These are phyloP conservation scores for Lachancea lanzarotensis DNA, from an alignment of 805 yeast species.

Conservation along the genomic window DNA sequence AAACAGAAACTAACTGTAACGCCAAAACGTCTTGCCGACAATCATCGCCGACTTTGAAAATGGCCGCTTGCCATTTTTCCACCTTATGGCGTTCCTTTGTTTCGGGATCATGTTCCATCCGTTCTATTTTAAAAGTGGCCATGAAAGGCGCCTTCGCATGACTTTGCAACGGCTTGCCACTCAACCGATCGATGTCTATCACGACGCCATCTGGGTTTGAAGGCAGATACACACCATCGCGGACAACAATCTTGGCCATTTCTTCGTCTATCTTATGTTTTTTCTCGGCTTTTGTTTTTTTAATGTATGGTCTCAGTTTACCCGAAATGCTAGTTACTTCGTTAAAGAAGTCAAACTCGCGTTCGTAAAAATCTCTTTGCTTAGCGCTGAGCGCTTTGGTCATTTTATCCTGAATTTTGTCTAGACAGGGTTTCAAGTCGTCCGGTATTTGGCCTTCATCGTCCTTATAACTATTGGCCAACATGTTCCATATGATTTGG, in stretches of 20 bases:
- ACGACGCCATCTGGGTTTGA: constrained; percentile 96
- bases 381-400: constrained; percentile 49
- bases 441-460: constrained; percentile 82
- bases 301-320: constrained; percentile 87
- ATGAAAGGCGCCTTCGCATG: constrained; percentile 98
- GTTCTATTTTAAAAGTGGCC: constrained; percentile 87
- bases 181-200: constrained; percentile 80
- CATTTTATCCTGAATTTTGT: constrained; percentile 62
- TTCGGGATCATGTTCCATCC: constrained; percentile 40
- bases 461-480: constrained; percentile 86
- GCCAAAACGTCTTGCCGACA: constrained; percentile 97
- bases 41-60: constrained; percentile 98
- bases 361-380: constrained; percentile 64
- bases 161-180: constrained; percentile 92
- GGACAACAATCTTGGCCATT: constrained; percentile 69
- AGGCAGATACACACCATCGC: constrained; percentile 85
- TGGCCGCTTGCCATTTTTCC: constrained; percentile 88
- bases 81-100: constrained; percentile 38
- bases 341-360: constrained; percentile 82
- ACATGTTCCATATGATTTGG: constrained; percentile 96
- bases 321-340: constrained; percentile 94
- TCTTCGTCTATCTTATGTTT: constrained; percentile 94
- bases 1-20: constrained; percentile 82
- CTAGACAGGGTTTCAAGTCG: constrained; percentile 74
- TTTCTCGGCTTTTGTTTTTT: constrained; percentile 92